Conservation (phyloP, 2,329 filamentous ascomycete genomes). For the Colletotrichum liaoningense region DNA sequence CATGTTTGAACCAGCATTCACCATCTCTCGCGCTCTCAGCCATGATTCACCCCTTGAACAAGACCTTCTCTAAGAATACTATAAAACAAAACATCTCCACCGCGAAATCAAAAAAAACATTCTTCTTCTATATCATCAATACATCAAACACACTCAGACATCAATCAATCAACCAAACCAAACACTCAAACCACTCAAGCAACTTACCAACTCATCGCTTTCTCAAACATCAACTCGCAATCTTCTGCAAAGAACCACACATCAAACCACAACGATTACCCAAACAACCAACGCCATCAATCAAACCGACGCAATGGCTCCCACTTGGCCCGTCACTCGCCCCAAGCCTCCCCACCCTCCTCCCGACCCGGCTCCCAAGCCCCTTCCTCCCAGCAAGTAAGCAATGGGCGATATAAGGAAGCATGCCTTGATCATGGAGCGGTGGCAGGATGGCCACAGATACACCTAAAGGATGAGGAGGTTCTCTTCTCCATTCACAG, state of each 20-base stretch:
- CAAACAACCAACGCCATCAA: background rate
- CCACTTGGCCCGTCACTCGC: background rate
- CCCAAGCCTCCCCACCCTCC: background rate
- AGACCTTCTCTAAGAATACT: background rate
- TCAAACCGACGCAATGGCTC: background rate
- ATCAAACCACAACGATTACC: background rate
- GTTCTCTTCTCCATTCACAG: background rate
- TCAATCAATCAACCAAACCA: background rate
- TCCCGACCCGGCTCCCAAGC: background rate
- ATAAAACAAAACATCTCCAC: background rate
- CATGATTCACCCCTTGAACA: background rate
- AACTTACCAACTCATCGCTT: background rate
- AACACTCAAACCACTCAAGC: background rate
- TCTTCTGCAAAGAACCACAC: background rate
- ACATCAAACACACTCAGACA: background rate
- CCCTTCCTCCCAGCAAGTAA: background rate
- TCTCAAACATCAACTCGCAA: too few species aligned
- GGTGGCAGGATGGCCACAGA: background rate
- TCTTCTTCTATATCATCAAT: background rate
- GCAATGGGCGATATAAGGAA: background rate
- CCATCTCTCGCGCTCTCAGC: background rate
- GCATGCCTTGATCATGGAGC: background rate
- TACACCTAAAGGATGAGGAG: background rate
- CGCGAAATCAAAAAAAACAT: background rate
- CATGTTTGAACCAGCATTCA: too few species aligned